phyloP scores from a whole-genome alignment of 148 eudicot species.

The Simmondsia chinensis region DNA sequence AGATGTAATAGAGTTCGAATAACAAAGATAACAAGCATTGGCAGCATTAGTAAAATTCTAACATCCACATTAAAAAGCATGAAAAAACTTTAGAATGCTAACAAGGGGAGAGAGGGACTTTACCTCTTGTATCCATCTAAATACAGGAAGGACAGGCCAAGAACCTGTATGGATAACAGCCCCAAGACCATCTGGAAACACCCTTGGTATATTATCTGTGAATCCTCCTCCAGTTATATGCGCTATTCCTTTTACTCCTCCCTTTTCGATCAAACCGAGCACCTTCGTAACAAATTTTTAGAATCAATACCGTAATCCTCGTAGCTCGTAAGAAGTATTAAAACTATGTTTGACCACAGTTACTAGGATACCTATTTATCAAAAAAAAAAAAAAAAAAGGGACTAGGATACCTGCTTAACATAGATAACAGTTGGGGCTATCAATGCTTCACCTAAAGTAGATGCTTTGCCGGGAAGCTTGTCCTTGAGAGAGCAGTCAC shows the following conservation, averaged over 20 bases:
- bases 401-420: constrained; percentile 64
- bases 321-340: no score
- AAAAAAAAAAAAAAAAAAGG: background rate
- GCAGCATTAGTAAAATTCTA: no score
- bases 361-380: no score
- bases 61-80: no score
- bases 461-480: constrained; percentile 54
- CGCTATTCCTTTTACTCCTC: constrained; percentile 93
- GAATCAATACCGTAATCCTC: no score
- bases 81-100: background rate
- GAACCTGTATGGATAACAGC: constrained; percentile 56
- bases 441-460: constrained; percentile 76
- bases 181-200: constrained; percentile 89
- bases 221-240: constrained; percentile 98
- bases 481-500: constrained; percentile 53
- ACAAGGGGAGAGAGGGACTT: background rate
- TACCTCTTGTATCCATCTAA: constrained; percentile 97
- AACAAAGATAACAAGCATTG: no score
- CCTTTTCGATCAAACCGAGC: constrained; percentile 67
- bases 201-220: constrained; percentile 89
- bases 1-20: no score
- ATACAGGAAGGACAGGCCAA: constrained; percentile 80
- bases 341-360: no score
- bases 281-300: no score
- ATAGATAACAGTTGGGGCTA: constrained; percentile 90